Percentiles rank a stretch among this genome's conserved stretches.
Evolutionary conservation across 1,284 basidiomycete species (phyloP).

Genomic region (Jaminaea rosea): DNA sequence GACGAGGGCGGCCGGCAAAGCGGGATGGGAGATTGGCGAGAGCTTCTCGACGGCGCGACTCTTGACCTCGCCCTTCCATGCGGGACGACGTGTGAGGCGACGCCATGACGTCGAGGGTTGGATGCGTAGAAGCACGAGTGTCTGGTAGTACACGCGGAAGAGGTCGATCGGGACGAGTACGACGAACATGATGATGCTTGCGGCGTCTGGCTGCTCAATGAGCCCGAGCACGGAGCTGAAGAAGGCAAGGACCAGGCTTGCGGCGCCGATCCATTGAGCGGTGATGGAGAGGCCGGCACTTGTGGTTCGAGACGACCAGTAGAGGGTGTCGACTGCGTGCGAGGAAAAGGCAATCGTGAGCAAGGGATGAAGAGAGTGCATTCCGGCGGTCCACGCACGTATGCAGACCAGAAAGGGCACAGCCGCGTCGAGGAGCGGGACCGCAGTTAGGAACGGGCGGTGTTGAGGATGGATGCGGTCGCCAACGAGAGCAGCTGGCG

Average conservation of each 20-base stretch:
- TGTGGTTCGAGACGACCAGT: neutral
- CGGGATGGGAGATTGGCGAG: no score
- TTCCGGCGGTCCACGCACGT: neutral
- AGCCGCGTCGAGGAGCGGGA: neutral
- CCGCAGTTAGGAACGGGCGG: neutral
- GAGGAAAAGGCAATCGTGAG: neutral
- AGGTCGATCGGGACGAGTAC: neutral
- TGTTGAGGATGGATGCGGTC: no score
- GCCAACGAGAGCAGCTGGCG: neutral
- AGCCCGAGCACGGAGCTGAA: neutral
- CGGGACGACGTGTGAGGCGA: neutral
- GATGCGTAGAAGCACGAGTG: neutral
- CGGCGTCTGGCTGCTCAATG: no score
- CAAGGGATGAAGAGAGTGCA: neutral
- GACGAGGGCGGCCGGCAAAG: no score
- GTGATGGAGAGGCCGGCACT: neutral
- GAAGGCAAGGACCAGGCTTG: neutral
- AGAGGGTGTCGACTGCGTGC: neutral
- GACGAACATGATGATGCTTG: no score
- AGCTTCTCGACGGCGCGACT: neutral
- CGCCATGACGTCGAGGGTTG: neutral
- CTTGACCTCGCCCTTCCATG: no score
- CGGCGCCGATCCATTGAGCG: neutral
- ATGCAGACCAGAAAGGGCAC: neutral
- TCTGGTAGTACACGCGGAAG: neutral